Evolutionary conservation across 1,284 basidiomycete genomes (phyloP).

Genomic region (Gymnopus androsaceus): DNA sequence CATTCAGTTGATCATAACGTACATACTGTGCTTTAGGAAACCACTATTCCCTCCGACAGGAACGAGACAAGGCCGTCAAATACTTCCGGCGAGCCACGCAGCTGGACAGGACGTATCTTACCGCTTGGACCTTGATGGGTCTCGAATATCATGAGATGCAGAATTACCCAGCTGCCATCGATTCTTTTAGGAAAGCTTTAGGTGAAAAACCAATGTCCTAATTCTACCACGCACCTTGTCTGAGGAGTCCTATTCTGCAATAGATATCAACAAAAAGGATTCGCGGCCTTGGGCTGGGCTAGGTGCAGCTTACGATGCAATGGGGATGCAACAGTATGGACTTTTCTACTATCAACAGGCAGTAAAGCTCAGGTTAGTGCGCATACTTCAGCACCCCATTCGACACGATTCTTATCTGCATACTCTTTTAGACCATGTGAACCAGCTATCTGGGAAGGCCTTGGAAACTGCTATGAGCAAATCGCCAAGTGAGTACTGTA

Average conservation of each 20-base stretch:
- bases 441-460: slow-evolving; percentile 92
- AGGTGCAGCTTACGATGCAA: slow-evolving; percentile 23
- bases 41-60: slow-evolving; percentile 23
- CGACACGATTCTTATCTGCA: neutral
- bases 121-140: slow-evolving; percentile 27
- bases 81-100: slow-evolving; percentile 27
- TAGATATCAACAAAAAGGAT: slow-evolving; percentile 27
- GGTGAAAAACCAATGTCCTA: slow-evolving; percentile 10
- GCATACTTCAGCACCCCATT: neutral
- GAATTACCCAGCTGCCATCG: slow-evolving; percentile 27
- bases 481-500: slow-evolving; percentile 64
- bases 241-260: neutral
- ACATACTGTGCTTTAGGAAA: slow-evolving; percentile 15
- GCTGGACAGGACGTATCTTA: slow-evolving; percentile 23
- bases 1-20: too few relatives aligned
- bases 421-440: slow-evolving; percentile 86
- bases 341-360: slow-evolving; percentile 21
- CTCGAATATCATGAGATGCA: slow-evolving; percentile 25
- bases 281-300: slow-evolving; percentile 26
- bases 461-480: slow-evolving; percentile 92
- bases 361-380: slow-evolving; percentile 8
- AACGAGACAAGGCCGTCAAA: slow-evolving; percentile 28
- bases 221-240: neutral
- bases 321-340: slow-evolving; percentile 23
- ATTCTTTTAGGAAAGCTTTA: slow-evolving; percentile 25